Evolutionary conservation across 108 stramenopile genomes (phyloP), one percentile per base, ranked within the genome.

Genomic region (Aurantiochytrium sp.): DNA sequence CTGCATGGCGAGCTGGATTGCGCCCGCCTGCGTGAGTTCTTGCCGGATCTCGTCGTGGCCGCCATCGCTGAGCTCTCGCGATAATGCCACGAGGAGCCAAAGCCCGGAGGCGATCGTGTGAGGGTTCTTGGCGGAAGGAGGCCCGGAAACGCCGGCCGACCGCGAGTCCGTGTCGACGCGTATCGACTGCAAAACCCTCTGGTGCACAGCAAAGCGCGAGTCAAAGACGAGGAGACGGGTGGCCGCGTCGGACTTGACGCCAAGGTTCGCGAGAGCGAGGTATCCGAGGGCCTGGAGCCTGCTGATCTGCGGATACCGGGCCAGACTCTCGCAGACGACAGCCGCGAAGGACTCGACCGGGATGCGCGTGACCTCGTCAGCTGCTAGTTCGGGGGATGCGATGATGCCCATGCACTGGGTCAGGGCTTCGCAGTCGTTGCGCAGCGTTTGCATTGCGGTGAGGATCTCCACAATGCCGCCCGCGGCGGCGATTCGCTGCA

Each of bases 321-420:
- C 6, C 36, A 81, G 21, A 24, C 42, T 48, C n/a, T 27, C 15
- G 17, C 39, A 48, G 6, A 48, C 73, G 30, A 81, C 73, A 21
- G n/a, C 6, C 6, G 45, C 73, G 32, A 81, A 81, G 30, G 6
- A 12, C 0, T 81, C 73, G n/a, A 12, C 17, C 19, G 8, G 1
- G 32, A 81, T 81, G 8, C 73, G 73, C 6, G 32, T 24, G 39
- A 81, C 73, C 42, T 81, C 73, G 30, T 48, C 73, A 12, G 39
- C 73, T 30, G 45, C 73, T 6, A 81, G 73, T 30, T 81, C 73
- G 24, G 73, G 73, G n/a, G 73, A 81, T 12, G 73, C 73, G 6
- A 81, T 0, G 24, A 81, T 81, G 3, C 73, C 73, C 73, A 81
- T 48, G 39, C 73, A 81, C 45, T 81, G 73, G 6, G 45, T 81